Evolutionary conservation across 345 rosid genomes (phyloP).

Genomic region (Physaria fendleri): DNA sequence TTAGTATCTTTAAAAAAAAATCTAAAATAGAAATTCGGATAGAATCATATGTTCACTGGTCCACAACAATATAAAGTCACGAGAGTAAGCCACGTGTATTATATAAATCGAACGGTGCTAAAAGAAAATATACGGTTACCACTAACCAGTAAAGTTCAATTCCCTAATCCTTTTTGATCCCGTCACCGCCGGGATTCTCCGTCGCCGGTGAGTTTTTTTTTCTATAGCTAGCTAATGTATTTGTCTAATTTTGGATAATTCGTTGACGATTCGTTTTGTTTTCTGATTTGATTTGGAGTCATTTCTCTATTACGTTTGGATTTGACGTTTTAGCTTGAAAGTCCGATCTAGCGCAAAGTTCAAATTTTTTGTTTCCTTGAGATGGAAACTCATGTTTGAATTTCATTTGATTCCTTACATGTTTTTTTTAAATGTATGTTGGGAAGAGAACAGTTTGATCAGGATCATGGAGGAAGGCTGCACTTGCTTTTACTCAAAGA

Average conservation of each 20-base stretch:
- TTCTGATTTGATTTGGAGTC: background rate
- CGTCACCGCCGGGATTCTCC: conserved; percentile 3
- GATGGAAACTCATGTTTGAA: too few species aligned
- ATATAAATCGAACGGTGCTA: conserved; percentile 26
- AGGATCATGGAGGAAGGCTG: conserved; percentile 20
- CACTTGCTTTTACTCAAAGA: too few species aligned
- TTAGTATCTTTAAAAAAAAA: background rate
- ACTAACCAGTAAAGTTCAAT: background rate
- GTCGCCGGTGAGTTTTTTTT: conserved; percentile 22
- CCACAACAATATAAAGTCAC: conserved; percentile 15
- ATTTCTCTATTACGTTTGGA: background rate
- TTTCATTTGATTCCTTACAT: background rate
- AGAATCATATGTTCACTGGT: background rate
- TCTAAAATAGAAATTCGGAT: background rate
- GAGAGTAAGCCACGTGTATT: conserved; percentile 22
- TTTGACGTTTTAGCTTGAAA: background rate
- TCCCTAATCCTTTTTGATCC: background rate
- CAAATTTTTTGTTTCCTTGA: too few species aligned
- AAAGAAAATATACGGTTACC: background rate
- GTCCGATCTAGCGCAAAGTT: background rate
- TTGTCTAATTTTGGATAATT: too few species aligned
- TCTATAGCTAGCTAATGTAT: too few species aligned
- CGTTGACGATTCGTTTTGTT: too few species aligned
- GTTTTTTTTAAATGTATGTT: background rate
- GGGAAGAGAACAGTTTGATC: background rate